Conservation (phyloP, 768 basidiomycete genomes). For the Phaeotremella skinneri region DNA sequence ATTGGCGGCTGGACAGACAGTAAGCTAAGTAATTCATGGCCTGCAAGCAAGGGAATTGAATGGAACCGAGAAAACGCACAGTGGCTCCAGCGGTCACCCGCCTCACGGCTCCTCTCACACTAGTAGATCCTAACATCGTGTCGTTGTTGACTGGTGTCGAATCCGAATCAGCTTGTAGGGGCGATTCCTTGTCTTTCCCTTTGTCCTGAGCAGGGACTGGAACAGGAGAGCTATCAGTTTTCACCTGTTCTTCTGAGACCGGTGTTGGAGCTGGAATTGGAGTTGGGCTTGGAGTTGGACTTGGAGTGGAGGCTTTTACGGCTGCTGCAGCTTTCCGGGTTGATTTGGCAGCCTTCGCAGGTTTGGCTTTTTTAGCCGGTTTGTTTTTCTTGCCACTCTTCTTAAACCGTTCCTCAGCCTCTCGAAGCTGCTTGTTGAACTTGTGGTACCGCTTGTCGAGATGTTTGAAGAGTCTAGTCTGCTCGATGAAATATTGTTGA, state of each 20-base stretch:
- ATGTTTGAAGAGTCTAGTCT: conserved; percentile 29
- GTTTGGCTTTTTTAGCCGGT: conserved; percentile 8
- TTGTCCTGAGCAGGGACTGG: too few species aligned
- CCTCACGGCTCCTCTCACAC: not conserved
- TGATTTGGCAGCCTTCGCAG: conserved; percentile 2
- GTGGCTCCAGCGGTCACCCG: conserved; percentile 4
- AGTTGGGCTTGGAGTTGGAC: not conserved
- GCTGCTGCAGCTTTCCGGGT: conserved; percentile 5
- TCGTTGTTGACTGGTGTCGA: not conserved
- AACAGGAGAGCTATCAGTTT: too few species aligned
- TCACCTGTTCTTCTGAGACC: too few species aligned
- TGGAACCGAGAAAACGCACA: conserved; percentile 4
- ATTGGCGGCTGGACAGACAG: not conserved
- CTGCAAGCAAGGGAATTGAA: too few species aligned
- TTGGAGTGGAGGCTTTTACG: not conserved
- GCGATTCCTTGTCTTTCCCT: too few species aligned
- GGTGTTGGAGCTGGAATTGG: not conserved
- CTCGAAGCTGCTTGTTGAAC: conserved; percentile 23
- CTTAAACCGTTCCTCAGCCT: conserved; percentile 25
- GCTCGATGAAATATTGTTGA: conserved; percentile 37
- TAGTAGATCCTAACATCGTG: not conserved
- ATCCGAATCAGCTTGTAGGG: too few species aligned
- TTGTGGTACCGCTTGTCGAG: conserved; percentile 33
- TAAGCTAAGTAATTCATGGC: too few species aligned
- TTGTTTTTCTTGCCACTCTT: conserved; percentile 12